Conservation (phyloP, 352 stramenopile species). For the Thraustochytrium striatum region DNA sequence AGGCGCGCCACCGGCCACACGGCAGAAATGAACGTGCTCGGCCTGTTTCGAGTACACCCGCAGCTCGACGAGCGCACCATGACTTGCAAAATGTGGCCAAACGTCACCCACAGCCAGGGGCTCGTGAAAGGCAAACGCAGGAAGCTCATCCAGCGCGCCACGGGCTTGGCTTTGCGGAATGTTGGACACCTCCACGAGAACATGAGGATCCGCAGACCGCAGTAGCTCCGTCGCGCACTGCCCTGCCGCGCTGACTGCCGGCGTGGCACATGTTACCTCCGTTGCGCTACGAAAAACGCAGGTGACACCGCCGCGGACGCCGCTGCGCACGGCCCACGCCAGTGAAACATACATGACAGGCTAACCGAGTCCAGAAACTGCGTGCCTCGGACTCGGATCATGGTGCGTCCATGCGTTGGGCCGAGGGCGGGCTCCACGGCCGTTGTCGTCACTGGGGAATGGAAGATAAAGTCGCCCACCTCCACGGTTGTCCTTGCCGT, state of each 20-base stretch:
- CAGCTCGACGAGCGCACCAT: not conserved
- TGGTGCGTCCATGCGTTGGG: not conserved
- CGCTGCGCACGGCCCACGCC: not conserved
- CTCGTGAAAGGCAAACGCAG: not conserved
- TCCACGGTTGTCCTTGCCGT: conserved; percentile 2
- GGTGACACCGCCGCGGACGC: not conserved
- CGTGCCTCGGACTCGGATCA: not conserved
- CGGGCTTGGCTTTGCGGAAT: not conserved
- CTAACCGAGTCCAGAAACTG: conserved; percentile 1
- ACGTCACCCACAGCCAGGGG: not conserved
- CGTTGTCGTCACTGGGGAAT: not conserved
- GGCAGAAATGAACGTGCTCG: no score
- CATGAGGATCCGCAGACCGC: not conserved
- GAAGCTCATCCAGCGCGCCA: not conserved
- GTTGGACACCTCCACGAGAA: conserved; percentile 9
- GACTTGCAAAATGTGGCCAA: not conserved
- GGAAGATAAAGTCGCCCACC: not conserved
- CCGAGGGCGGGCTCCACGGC: not conserved
- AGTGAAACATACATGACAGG: conserved; percentile 1
- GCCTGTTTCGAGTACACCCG: no score
- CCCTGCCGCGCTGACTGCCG: not conserved
- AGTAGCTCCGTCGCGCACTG: not conserved
- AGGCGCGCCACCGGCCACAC: no score
- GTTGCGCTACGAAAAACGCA: not conserved
- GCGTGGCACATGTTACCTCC: not conserved